Conservation (phyloP, 495 filamentous ascomycete species). For the Aspergillus nanangensis region DNA sequence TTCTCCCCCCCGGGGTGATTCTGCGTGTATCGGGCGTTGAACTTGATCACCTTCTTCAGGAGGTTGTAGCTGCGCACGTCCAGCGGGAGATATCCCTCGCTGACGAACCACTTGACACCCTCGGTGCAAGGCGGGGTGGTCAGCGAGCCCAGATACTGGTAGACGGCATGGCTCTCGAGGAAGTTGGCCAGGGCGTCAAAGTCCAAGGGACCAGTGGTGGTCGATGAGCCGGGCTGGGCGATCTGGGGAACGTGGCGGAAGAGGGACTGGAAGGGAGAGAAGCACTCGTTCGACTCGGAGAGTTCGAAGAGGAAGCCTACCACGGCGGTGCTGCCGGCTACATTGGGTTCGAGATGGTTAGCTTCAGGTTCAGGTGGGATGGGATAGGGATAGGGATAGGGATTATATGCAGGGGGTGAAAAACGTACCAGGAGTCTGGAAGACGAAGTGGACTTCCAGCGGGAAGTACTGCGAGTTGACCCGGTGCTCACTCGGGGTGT, state of each 20-base stretch:
- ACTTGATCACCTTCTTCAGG: slow-evolving; percentile 57
- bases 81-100: slow-evolving; percentile 45
- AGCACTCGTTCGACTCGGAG: slow-evolving; percentile 33
- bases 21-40: slow-evolving; percentile 61
- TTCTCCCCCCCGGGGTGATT: slow-evolving; percentile 52
- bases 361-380: slow-evolving; percentile 3
- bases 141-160: slow-evolving; percentile 57
- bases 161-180: slow-evolving; percentile 45
- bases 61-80: slow-evolving; percentile 49
- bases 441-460: slow-evolving; percentile 65
- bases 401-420: neutral
- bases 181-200: slow-evolving; percentile 50
- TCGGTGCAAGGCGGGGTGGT: slow-evolving; percentile 69
- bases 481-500: slow-evolving; percentile 64
- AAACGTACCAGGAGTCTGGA: slow-evolving; percentile 41
- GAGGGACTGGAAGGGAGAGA: slow-evolving; percentile 49
- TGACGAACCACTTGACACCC: slow-evolving; percentile 54
- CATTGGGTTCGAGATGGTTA: slow-evolving; percentile 9
- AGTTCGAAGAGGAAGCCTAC: slow-evolving; percentile 58
- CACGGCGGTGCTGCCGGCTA: slow-evolving; percentile 44
- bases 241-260: slow-evolving; percentile 49
- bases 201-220: slow-evolving; percentile 49
- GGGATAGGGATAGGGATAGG: neutral
- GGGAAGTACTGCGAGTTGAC: slow-evolving; percentile 51
- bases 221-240: slow-evolving; percentile 46